Base-by-base conservation (phyloP, 495 filamentous ascomycete species). In the Tuber melanosporum region DNA sequence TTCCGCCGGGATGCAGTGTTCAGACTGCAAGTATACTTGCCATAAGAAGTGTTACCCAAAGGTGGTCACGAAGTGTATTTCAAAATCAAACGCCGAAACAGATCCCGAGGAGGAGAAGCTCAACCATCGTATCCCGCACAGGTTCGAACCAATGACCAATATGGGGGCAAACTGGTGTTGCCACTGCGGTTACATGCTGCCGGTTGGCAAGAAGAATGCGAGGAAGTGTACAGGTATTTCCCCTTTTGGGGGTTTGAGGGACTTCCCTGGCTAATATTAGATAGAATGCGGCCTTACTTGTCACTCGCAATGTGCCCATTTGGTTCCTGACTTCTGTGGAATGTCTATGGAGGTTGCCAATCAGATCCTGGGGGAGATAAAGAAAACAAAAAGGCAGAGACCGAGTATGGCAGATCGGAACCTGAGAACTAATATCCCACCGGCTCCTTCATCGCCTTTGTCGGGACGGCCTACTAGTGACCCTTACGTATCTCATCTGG, bases 21-120 rank as follows among this genome's bases (percentile, higher is more conserved):
- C 95, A 76, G 95, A 99, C 85, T 99, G 95, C 93, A 98, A 98
- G 85, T 98, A 97, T 83, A 98, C 95, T 36, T 98, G 96, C 85
- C 95, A 99, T 84, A 93, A 92, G 83, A 97, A 97, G 84, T 99
- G 95, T 84, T 98, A 97, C 83, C 86, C 88, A 17, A 96, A 94
- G 84, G 95, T 99, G n/a, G 96, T 99, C 82, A 98, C 95, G 74
- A 99, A 99, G 85, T 99, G 95, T 86, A 99, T 99, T 85, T 98
- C 94, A 86, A 98, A 98, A 85, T 97, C 95, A 71, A 99, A 98
- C 84, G 93, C 95, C 77, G 95, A 98, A 84, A 95, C 92, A 36
- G 96, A 98, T 85, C 95, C 95, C 22, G 95, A 98, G 85, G 95
- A 99, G 84, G 95, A 97, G 86, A 98, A 98, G 86, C 92, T 99